Evolutionary conservation across 306 rosid species (phyloP), one percentile per base, ranked within the genome.

Genomic region (Rubus idaeus): DNA sequence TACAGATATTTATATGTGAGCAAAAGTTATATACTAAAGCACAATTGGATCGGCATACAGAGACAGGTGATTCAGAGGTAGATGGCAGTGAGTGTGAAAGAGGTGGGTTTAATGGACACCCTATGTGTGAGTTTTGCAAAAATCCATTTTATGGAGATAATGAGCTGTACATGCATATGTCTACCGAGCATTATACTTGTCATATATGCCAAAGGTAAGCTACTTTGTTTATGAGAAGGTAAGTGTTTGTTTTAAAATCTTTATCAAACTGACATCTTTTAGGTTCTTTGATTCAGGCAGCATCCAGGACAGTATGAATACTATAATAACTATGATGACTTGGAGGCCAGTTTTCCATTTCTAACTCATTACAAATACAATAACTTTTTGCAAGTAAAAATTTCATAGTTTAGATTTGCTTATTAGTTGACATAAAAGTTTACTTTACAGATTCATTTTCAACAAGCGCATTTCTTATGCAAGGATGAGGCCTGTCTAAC

Each of bases 71-170:
- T 79, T 92, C 97, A 17, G 92, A 85, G 86, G 97, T 92, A 85
- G 98, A 95, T 77, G 98, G 98, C 75, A 95, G 88, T 83, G 97
- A 95, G 93, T 88, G 92, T 71, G 98, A 92, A 58, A 92, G 98
- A 86, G 96, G 98, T 75, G 97, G 98, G 65, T 95, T 95, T 83
- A 87, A 80, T 47, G 98, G 98, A 84, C 98, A 95, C 83, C 98
- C 98, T 65, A 79, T 75, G 89, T 95, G 98, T 88, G 96, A 92
- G 69, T 95, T 86, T 82, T 95, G 98, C 84, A 76, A 82, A 79
- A 85, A 86, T 44, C 97, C 97, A 16, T 95, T 90, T 80, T 95
- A 95, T 70, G 98, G 97, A 82, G 97, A 95, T 66, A 89, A 95
- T 75, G 98, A 95, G 82, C 75, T 92, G 35, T 92, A 89, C 86